Evolutionary conservation across 164 flowering plant genomes (phyloP).

Genomic region (Berberis thunbergii): DNA sequence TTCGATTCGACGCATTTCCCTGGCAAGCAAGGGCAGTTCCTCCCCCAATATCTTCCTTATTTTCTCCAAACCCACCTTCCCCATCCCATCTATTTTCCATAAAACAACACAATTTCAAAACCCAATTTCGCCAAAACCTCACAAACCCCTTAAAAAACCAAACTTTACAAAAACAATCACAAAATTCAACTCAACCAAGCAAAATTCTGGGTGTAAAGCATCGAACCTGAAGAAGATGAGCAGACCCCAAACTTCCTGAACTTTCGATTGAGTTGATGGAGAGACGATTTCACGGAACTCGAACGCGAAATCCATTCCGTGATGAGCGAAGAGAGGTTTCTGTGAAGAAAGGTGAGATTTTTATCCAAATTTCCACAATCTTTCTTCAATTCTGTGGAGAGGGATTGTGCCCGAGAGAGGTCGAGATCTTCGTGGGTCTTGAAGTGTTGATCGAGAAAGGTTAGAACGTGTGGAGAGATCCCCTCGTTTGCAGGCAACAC

Average conservation of each 20-base stretch:
- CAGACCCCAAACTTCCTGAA: background rate
- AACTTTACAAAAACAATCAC: background rate
- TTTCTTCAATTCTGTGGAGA: conserved; percentile 11
- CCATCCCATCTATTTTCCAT: conserved; percentile 1
- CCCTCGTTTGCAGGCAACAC: conserved; percentile 4
- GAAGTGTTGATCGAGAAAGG: conserved; percentile 12
- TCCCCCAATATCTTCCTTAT: conserved; percentile 7
- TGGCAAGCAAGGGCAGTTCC: conserved; percentile 18
- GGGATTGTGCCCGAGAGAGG: conserved; percentile 8
- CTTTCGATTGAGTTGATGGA: conserved; percentile 7
- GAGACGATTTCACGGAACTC: background rate
- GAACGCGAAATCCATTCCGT: conserved; percentile 18
- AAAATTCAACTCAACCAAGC: background rate
- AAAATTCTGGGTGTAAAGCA: background rate
- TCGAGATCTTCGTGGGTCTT: conserved; percentile 18
- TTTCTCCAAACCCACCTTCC: conserved; percentile 2
- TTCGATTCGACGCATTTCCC: conserved; percentile 19
- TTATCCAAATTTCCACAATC: conserved; percentile 15
- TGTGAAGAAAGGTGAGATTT: conserved; percentile 12
- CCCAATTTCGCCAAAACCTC: background rate
- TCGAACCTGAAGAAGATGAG: conserved; percentile 11
- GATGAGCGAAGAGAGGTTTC: conserved; percentile 10
- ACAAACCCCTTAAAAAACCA: background rate
- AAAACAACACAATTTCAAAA: background rate
- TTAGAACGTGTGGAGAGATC: conserved; percentile 3